Base-by-base conservation (phyloP, 176 grass and related monocot species). In the Oryza glumipatula region DNA sequence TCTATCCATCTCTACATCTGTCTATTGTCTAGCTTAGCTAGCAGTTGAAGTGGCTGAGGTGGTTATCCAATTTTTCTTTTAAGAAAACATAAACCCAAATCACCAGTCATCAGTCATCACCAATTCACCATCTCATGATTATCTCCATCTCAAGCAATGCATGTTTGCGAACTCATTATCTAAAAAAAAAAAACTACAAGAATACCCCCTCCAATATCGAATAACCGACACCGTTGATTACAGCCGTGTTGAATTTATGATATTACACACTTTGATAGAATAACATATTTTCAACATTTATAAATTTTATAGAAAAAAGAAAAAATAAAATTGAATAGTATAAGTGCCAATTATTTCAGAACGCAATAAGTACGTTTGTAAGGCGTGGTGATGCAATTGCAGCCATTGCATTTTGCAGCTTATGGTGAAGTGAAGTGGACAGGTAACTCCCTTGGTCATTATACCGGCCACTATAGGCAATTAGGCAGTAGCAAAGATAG, bases 31-130 rank as follows among this genome's bases (percentile, higher is more conserved):
- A 63, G 2, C 7, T 63, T 23, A 44, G 52, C 68, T 12, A 75
- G 71, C 28, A 39, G 71, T 66, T 75, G 43, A 66, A 87, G 72
- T 76, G 82, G 32, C 21, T 11, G n/a, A 9, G 16, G 73, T 30
- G 73, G 64, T 83, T 76, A 64, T 56, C 64, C 73, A 32, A 4
- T 14, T 41, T 41, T 41, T 41, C 1, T 8, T 41, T 41, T 7
- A 73, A 58, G 5, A 21, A 58, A 6, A 19, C 0, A 56, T 56
- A 56, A 56, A 56, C 15, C 51, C 0, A 16, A 56, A 8, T 41
- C 39, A 41, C 39, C 39, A 19, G 5, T 39, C 74, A 33, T 78
- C 73, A 26, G 26, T 26, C 26, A 26, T 26, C 26, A 26, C 26
- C 26, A 26, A 26, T 26, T 26, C 26, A 12, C 48, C 26, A 6